These are phyloP conservation scores for Fusarium mundagurra DNA, from an alignment of 2,329 filamentous ascomycete genomes.

Conservation along the genomic window DNA sequence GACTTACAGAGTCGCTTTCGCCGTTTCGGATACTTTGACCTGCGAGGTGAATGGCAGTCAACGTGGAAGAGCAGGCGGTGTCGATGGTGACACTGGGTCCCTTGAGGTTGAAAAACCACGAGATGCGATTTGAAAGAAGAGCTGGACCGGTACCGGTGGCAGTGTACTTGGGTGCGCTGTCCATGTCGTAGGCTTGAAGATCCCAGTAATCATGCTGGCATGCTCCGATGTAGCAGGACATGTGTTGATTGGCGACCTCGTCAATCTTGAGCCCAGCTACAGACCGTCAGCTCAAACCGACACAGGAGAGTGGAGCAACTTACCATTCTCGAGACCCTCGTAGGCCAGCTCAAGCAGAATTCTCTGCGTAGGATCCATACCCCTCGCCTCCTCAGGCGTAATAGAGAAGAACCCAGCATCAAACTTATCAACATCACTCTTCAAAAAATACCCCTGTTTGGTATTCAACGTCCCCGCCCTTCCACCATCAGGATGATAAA, in stretches of 20 bases:
- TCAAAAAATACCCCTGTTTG: background rate
- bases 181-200: constrained; percentile 2
- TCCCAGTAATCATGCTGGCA: constrained; percentile 11
- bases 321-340: background rate
- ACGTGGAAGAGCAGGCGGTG: constrained; percentile 5
- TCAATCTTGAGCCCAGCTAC: background rate
- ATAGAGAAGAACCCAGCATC: background rate
- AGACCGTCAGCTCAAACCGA: accelerated
- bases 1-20: background rate
- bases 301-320: accelerated
- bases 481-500: background rate
- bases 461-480: background rate
- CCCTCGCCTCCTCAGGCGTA: background rate
- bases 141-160: background rate
- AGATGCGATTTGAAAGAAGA: background rate
- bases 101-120: constrained; percentile 10
- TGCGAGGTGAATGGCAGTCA: constrained; percentile 11
- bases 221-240: constrained; percentile 4
- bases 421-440: background rate
- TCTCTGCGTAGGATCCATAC: constrained; percentile 4
- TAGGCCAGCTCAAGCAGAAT: constrained; percentile 1
- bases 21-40: background rate
- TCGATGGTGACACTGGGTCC: constrained; percentile 8
- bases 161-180: constrained; percentile 2
- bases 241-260: background rate